Evolutionary conservation across 108 stramenopile species (phyloP), one percentile per base, ranked within the genome.

Genomic region (Aureococcus anophagefferens): DNA sequence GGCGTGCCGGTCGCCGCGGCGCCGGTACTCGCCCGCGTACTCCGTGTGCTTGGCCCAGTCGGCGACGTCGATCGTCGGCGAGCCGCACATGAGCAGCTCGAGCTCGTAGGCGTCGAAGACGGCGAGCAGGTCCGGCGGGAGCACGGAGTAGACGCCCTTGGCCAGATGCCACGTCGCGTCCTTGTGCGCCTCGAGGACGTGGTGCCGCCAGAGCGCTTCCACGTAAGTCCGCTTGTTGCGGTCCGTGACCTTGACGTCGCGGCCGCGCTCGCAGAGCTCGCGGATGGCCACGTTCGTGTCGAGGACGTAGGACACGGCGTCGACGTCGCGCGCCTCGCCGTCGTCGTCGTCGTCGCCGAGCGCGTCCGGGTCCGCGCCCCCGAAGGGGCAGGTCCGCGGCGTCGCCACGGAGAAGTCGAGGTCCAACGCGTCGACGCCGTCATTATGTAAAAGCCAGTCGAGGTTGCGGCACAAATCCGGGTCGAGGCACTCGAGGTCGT

Each of bases 61-160:
- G 0, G 91, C 85, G 82, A 95, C 84, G 70, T 97, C 91, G 69
- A 99, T 93, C 62, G 81, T 68, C 21, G 96, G 96, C 66, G 97
- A 68, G 46, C 98, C 98, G 59, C 94, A 97, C 82, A 98, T 91
- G 73, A 98, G 85, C 75, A 99, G 81, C 77, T 99, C 98, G 66
- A 99, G 82, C 80, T 99, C 98, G 69, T 91, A 84, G 66, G 90
- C 93, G 74, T 95, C 94, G 79, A 99, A 98, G 44, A 99, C 88
- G 5, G 91, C 88, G 70, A 98, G 77, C 30, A 97, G 74, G 16
- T 96, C 88, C 40, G 89, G 90, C 1, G 98, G 98, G 64, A 99
- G 93, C 9, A 99, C 90, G 79, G 96, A 95, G 76, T 91, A 93
- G 82, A 96, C 96, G 28, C 96, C 94, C 66, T 89, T 74, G 65